These are phyloP conservation scores for Polychaeton citri DNA, from an alignment of 2,329 filamentous ascomycete species.

Conservation along the genomic window DNA sequence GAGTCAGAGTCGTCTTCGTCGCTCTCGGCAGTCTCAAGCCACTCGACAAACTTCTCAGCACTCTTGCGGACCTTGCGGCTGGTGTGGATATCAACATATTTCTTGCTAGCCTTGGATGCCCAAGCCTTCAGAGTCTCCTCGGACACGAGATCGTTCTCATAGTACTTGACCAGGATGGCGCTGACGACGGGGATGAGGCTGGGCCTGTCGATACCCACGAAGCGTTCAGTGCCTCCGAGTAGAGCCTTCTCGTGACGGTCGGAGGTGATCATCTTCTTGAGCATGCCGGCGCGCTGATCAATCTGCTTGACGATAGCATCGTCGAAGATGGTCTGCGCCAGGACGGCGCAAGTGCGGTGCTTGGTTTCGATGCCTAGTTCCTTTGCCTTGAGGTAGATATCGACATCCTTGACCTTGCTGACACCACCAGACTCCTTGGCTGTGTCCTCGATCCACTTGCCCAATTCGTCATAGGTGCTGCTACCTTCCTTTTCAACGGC, in stretches of 20 bases:
- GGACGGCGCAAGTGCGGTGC: conserved; percentile 82
- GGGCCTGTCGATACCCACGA: conserved; percentile 70
- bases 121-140: conserved; percentile 85
- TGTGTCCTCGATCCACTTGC: conserved; percentile 79
- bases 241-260: conserved; percentile 94
- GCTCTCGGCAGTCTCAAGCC: conserved; percentile 77
- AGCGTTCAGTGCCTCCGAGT: conserved; percentile 86
- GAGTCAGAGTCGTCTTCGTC: conserved; percentile 51
- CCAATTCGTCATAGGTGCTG: conserved; percentile 78
- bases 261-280: conserved; percentile 77
- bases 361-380: conserved; percentile 89
- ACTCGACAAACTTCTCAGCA: conserved; percentile 84
- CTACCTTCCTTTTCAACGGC: conserved; percentile 68
- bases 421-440: conserved; percentile 57
- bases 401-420: conserved; percentile 70
- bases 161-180: conserved; percentile 78
- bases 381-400: conserved; percentile 93
- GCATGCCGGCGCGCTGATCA: conserved; percentile 64
- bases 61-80: conserved; percentile 95
- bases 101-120: conserved; percentile 94
- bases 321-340: conserved; percentile 88
- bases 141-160: conserved; percentile 75
- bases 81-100: conserved; percentile 79
- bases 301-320: conserved; percentile 84
- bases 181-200: conserved; percentile 66